Evolutionary conservation across 1,284 basidiomycete genomes (phyloP).

Genomic region (Vanrija humicola): DNA sequence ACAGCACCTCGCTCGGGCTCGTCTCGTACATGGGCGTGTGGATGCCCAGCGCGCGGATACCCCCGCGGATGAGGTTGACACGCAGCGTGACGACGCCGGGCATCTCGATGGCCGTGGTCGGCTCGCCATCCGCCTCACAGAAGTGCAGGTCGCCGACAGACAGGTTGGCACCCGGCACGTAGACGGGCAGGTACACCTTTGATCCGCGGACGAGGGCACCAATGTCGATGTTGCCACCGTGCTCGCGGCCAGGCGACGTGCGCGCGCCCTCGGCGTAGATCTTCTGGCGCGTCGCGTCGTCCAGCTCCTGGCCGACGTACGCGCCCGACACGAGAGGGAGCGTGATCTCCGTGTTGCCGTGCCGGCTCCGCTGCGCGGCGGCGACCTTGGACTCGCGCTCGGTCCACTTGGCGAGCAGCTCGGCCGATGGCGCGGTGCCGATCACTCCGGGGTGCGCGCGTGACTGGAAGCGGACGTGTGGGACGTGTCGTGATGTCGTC

Average conservation of each 20-base stretch:
- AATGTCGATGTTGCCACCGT: conserved; percentile 80
- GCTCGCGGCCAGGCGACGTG: conserved; percentile 70
- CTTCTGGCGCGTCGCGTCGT: conserved; percentile 54
- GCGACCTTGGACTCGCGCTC: conserved; percentile 66
- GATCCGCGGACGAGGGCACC: conserved; percentile 61
- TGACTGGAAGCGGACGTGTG: conserved; percentile 72
- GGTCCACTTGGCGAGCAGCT: conserved; percentile 70
- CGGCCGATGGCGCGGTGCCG: conserved; percentile 68
- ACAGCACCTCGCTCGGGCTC: conserved; percentile 21
- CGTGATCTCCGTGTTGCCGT: conserved; percentile 59
- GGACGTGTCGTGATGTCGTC: conserved; percentile 68
- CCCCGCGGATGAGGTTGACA: conserved; percentile 69
- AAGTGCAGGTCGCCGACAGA: conserved; percentile 77
- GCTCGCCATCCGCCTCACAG: conserved; percentile 73
- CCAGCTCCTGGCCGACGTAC: conserved; percentile 62
- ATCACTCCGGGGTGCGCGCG: conserved; percentile 72
- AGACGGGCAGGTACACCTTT: conserved; percentile 56
- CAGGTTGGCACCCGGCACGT: conserved; percentile 67
- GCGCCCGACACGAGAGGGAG: conserved; percentile 61
- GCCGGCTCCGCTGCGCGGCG: conserved; percentile 50
- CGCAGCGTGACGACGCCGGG: conserved; percentile 69
- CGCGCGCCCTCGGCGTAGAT: conserved; percentile 66
- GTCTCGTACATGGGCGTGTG: conserved; percentile 65
- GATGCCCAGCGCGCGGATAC: conserved; percentile 67
- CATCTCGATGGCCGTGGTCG: conserved; percentile 47